phyloP scores from a whole-genome alignment of 352 stramenopile species.

The Globisporangium canariense region DNA sequence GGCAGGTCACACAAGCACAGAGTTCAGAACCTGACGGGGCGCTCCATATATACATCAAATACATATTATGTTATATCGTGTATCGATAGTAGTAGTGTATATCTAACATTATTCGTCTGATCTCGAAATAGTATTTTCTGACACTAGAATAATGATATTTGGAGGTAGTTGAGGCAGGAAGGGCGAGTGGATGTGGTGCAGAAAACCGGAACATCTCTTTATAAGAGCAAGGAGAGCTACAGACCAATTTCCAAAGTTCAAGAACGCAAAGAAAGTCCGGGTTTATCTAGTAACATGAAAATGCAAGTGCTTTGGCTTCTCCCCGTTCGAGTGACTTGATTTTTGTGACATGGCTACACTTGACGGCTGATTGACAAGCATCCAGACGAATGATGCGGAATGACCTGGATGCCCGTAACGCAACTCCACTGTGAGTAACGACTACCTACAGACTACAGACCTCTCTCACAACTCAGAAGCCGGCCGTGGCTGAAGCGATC shows the following conservation, averaged over 20 bases:
- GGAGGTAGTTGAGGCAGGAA: neutral
- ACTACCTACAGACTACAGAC: neutral
- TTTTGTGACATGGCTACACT: conserved; percentile 3
- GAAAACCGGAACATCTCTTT: conserved; percentile 11
- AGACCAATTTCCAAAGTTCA: conserved; percentile 6
- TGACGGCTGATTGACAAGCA: neutral
- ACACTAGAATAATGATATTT: too few relatives aligned
- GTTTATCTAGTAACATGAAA: too few relatives aligned
- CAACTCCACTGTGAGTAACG: neutral
- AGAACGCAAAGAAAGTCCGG: neutral
- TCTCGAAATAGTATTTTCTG: too few relatives aligned
- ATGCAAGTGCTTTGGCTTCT: too few relatives aligned
- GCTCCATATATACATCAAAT: neutral
- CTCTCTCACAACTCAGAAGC: too few relatives aligned
- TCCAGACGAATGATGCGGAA: neutral
- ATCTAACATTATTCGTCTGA: too few relatives aligned
- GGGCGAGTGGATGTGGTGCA: neutral
- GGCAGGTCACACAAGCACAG: neutral
- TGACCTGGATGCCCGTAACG: too few relatives aligned
- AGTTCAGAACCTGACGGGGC: neutral
- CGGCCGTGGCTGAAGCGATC: too few relatives aligned
- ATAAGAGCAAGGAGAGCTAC: conserved; percentile 1
- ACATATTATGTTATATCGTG: neutral
- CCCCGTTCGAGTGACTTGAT: too few relatives aligned
- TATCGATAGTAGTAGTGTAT: too few relatives aligned